Evolutionary conservation across 192 early-diverging fungal species (phyloP).

Genomic region (Paraglomus brasilianum): DNA sequence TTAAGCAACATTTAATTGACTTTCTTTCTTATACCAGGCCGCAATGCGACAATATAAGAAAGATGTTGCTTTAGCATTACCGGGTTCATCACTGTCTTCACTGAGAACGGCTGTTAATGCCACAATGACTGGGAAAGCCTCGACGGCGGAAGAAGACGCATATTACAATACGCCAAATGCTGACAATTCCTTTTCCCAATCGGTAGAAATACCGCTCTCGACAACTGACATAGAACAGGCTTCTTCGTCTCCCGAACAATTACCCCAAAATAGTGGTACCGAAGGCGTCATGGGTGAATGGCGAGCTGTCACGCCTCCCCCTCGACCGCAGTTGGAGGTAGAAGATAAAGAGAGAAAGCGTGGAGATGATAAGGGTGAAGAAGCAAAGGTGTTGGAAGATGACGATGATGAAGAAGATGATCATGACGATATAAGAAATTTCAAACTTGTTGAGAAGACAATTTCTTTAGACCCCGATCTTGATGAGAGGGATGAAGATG

Average conservation of each 20-base stretch:
- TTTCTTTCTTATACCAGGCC: constrained; percentile 28
- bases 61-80: constrained; percentile 40
- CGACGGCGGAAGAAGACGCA: constrained; percentile 3
- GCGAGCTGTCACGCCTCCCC: constrained; percentile 39
- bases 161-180: constrained; percentile 7
- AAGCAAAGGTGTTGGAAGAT: too few relatives aligned
- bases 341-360: neutral
- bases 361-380: neutral
- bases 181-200: too few relatives aligned
- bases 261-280: neutral
- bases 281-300: constrained; percentile 36
- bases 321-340: neutral
- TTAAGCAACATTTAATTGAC: too few relatives aligned
- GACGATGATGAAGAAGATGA: constrained; percentile 50
- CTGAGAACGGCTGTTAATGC: neutral
- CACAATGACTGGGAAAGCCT: neutral
- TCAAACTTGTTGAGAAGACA: constrained; percentile 56
- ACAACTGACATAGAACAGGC: too few relatives aligned
- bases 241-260: neutral
- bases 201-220: too few relatives aligned
- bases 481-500: constrained; percentile 19
- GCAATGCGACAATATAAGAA: constrained; percentile 45
- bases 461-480: constrained; percentile 38
- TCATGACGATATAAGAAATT: constrained; percentile 47
- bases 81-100: constrained; percentile 16